Evolutionary conservation across 495 filamentous ascomycete genomes (phyloP).

Genomic region (Jackrogersella minutella): DNA sequence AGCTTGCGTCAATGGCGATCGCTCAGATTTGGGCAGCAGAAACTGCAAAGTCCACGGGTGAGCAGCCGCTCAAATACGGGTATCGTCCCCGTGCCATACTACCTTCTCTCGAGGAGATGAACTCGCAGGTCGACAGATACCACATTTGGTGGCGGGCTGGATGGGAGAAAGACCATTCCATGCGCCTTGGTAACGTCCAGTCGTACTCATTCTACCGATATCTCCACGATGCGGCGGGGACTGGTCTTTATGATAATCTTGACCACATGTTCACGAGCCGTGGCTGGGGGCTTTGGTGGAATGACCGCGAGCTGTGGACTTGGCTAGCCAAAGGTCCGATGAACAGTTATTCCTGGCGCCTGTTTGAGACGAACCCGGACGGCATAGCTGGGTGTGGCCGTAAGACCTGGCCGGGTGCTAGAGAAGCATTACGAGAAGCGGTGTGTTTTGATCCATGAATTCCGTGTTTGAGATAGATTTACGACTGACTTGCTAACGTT

Average conservation of each 20-base stretch:
- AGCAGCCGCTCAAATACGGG: not conserved
- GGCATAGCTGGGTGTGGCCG: slow-evolving; percentile 23
- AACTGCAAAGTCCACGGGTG: not conserved
- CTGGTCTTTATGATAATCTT: slow-evolving; percentile 37
- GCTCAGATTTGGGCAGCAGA: slow-evolving; percentile 41
- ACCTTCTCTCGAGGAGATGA: slow-evolving; percentile 37
- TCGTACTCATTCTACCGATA: slow-evolving; percentile 33
- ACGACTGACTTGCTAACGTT: slow-evolving; percentile 3
- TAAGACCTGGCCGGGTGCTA: slow-evolving; percentile 20
- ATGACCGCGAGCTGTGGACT: slow-evolving; percentile 39
- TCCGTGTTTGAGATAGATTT: not conserved
- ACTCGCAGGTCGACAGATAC: slow-evolving; percentile 32
- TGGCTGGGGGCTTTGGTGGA: slow-evolving; percentile 43
- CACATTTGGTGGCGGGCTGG: slow-evolving; percentile 37
- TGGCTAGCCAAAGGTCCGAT: slow-evolving; percentile 32
- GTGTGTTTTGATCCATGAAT: slow-evolving; percentile 26
- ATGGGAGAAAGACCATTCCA: slow-evolving; percentile 22
- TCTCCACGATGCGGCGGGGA: slow-evolving; percentile 40
- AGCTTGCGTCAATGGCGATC: slow-evolving; percentile 43
- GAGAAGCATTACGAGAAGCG: slow-evolving; percentile 23
- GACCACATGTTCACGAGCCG: slow-evolving; percentile 24
- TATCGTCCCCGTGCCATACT: slow-evolving; percentile 27
- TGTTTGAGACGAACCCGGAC: slow-evolving; percentile 34
- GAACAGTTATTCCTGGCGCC: slow-evolving; percentile 33
- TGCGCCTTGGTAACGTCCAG: slow-evolving; percentile 18